Evolutionary conservation across 2,329 filamentous ascomycete species (phyloP).

Genomic region (Alternaria sp.): DNA sequence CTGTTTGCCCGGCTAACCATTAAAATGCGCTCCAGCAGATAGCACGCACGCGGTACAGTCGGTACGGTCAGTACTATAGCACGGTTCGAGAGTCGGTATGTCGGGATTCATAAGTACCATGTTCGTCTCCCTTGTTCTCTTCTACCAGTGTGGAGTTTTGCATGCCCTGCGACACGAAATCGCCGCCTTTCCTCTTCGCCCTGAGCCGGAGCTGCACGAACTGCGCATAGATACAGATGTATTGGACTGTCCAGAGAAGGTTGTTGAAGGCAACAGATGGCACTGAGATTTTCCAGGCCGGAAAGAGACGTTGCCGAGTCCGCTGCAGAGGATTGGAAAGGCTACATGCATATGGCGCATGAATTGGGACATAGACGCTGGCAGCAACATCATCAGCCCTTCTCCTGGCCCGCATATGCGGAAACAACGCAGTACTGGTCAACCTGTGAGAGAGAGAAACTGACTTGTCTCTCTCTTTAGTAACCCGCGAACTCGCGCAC

Average conservation of each 20-base stretch:
- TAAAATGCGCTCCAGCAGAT: constrained; percentile 43
- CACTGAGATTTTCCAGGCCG: too few relatives aligned
- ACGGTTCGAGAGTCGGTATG: constrained; percentile 17
- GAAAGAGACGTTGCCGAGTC: too few relatives aligned
- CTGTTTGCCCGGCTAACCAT: constrained; percentile 45
- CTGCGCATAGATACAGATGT: neutral
- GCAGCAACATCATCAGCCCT: neutral
- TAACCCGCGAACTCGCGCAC: constrained; percentile 85
- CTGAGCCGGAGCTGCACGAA: neutral
- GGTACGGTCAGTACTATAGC: constrained; percentile 27
- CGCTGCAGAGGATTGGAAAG: too few relatives aligned
- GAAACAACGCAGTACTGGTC: neutral
- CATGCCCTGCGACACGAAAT: neutral
- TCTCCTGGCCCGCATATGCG: neutral
- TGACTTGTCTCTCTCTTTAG: constrained; percentile 60
- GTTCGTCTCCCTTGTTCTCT: constrained; percentile 61
- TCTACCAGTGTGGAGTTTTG: neutral
- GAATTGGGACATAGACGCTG: too few relatives aligned
- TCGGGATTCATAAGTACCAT: constrained; percentile 83
- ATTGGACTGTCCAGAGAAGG: neutral
- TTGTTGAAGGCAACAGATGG: neutral
- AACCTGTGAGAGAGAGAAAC: constrained; percentile 36
- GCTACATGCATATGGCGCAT: too few relatives aligned
- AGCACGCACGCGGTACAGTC: constrained; percentile 25
- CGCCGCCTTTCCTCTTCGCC: neutral